These are phyloP conservation scores for Neoboletus brunneissimus DNA, from an alignment of 768 basidiomycete genomes.

Conservation along the genomic window DNA sequence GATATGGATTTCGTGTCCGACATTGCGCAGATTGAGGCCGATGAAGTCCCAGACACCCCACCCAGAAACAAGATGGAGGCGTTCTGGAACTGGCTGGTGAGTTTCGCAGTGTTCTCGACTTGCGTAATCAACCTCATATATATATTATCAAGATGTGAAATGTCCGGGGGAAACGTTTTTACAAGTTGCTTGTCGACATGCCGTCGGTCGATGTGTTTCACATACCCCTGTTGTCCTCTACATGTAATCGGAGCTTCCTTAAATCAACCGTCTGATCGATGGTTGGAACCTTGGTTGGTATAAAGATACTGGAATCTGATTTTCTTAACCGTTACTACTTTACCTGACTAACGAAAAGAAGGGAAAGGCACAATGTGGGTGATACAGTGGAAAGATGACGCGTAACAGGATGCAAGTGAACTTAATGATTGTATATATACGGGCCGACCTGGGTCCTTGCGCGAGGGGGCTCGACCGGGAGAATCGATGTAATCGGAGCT, in stretches of 20 bases:
- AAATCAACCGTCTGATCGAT: no score
- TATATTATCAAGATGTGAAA: constrained; percentile 21
- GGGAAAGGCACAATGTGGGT: constrained; percentile 19
- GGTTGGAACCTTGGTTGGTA: neutral
- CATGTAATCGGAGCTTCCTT: neutral
- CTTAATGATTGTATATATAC: constrained; percentile 39
- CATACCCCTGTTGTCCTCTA: constrained; percentile 5
- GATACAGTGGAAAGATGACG: constrained; percentile 35
- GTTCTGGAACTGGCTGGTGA: constrained; percentile 79
- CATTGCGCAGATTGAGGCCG: constrained; percentile 68
- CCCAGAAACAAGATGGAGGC: constrained; percentile 66
- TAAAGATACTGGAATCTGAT: constrained; percentile 1
- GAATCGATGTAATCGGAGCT: constrained; percentile 4
- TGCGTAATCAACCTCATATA: neutral
- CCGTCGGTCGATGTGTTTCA: neutral
- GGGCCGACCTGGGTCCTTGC: constrained; percentile 23
- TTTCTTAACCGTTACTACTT: constrained; percentile 22
- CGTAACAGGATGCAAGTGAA: constrained; percentile 29
- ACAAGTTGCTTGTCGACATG: neutral
- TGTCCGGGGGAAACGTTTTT: neutral
- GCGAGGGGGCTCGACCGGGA: constrained; percentile 7
- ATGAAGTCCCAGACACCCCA: constrained; percentile 65
- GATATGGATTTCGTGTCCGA: constrained; percentile 87
- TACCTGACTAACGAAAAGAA: constrained; percentile 24
- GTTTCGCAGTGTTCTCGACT: constrained; percentile 22